Evolutionary conservation across 805 yeast genomes (phyloP).

Genomic region (Starmerella stigmatis): DNA sequence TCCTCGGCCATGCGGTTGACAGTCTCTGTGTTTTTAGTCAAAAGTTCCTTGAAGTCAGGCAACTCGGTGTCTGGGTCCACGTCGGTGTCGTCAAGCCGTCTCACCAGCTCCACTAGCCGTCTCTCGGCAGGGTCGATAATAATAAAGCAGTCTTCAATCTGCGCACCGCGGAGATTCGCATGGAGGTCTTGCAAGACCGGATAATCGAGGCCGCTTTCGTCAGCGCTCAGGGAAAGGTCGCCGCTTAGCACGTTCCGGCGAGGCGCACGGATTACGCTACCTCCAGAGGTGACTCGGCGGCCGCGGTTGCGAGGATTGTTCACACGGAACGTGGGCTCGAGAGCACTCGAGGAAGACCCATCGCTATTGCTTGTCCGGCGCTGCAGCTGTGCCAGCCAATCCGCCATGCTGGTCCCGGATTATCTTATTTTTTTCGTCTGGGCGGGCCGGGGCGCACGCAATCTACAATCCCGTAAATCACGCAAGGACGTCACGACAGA

Average conservation of each 20-base stretch:
- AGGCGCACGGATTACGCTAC: constrained; percentile 10
- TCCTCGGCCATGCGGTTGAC: constrained; percentile 11
- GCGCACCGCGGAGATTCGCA: neutral
- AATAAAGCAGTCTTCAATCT: neutral
- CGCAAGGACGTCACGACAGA: no score
- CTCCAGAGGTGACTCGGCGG: constrained; percentile 14
- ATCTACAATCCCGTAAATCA: no score
- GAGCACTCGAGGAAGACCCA: constrained; percentile 4
- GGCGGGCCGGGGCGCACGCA: no score
- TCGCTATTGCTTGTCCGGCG: constrained; percentile 3
- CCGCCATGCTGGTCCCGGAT: neutral
- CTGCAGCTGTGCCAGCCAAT: constrained; percentile 4
- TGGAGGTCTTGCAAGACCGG: neutral
- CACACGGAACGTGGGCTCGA: constrained; percentile 6
- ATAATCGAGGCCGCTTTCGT: neutral
- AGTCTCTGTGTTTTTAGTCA: constrained; percentile 1
- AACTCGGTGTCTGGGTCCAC: neutral
- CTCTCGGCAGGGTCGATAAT: neutral
- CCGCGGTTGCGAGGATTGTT: constrained; percentile 8
- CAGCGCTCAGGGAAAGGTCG: constrained; percentile 7
- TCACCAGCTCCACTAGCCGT: neutral
- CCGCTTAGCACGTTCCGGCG: constrained; percentile 8
- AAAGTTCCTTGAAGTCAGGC: neutral
- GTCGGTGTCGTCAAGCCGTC: neutral
- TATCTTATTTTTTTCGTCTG: no score